Evolutionary conservation across 768 basidiomycete genomes (phyloP), one percentile per base, ranked within the genome.

Genomic region (Mycena latifolia): DNA sequence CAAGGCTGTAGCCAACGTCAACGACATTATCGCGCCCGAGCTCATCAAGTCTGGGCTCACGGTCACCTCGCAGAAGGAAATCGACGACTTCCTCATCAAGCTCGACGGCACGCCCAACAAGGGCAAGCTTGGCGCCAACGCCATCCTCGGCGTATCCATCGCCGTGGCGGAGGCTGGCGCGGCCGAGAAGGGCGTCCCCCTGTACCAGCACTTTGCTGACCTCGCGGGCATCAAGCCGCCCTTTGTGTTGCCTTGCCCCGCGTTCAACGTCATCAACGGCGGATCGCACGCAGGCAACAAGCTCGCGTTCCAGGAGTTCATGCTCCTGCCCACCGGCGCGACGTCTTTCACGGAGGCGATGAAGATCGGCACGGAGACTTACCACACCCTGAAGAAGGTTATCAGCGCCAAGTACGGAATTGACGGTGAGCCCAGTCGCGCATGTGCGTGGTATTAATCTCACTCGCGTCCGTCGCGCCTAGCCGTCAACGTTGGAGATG

Each of bases 231-330:
- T 97, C 81, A 95, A 96, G 82, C 85, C 94, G 57, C 97, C 98
- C 48, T 98, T 91, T 80, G 86, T 95, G 66, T 91, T 99, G 74
- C 98, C 98, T 66, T 83, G 82, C 77, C 98, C 98, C 52, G 90
- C 94, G 64, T 96, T 99, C 89, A 99, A 99, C 79, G 98, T 99
- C 74, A 99, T 99, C 86, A 99, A 99, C 82, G 98, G 98, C 80
- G 98, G 98, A 70, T 98, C 97, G 69, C 98, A 99, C 78, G 98
- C 98, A 64, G 98, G 98, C 55, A 99, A 99, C 88, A 96, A 97
- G 82, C 93, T 99, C 69, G 98, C 98, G 41, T 99, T 99, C 94
- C 98, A 99, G 82, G 98, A 99, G 82, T 99, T 99, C 87, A 99
- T 99, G 98, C 87, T 99, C 72, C 87, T 98, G 69, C 97, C 98